Evolutionary conservation across 345 rosid genomes (phyloP).

Genomic region (Gossypium thurberi): DNA sequence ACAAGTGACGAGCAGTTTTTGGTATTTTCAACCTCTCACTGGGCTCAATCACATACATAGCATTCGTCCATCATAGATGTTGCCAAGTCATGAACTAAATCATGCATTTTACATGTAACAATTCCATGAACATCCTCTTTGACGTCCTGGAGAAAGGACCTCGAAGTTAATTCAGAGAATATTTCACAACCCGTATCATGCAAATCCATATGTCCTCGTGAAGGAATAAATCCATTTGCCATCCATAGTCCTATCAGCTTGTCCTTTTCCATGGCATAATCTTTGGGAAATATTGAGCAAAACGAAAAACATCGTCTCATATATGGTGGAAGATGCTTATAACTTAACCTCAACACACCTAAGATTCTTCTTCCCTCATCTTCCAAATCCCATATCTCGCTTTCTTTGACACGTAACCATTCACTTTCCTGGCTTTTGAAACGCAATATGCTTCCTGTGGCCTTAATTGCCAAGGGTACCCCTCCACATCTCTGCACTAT

Average conservation of each 20-base stretch:
- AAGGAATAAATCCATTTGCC: no score
- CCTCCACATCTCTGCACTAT: slow-evolving; percentile 18
- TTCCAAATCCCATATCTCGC: neutral
- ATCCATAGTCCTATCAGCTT: no score
- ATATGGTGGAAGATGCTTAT: no score
- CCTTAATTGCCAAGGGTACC: neutral
- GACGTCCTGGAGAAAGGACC: no score
- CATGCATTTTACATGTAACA: slow-evolving; percentile 14
- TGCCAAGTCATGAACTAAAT: slow-evolving; percentile 20
- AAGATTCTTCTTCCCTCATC: neutral
- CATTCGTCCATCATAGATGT: slow-evolving; percentile 9
- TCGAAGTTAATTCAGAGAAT: no score
- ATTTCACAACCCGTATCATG: no score
- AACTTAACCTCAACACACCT: no score
- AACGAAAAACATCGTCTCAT: no score
- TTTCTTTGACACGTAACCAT: slow-evolving; percentile 7
- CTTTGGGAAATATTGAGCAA: no score
- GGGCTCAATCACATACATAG: neutral
- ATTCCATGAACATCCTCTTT: no score
- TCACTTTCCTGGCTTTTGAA: neutral
- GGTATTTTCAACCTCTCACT: neutral
- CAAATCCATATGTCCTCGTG: no score
- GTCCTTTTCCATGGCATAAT: no score
- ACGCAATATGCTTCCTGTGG: neutral
- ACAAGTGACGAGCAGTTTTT: neutral